Base-by-base conservation (phyloP, 768 basidiomycete species). In the Russula compacta region DNA sequence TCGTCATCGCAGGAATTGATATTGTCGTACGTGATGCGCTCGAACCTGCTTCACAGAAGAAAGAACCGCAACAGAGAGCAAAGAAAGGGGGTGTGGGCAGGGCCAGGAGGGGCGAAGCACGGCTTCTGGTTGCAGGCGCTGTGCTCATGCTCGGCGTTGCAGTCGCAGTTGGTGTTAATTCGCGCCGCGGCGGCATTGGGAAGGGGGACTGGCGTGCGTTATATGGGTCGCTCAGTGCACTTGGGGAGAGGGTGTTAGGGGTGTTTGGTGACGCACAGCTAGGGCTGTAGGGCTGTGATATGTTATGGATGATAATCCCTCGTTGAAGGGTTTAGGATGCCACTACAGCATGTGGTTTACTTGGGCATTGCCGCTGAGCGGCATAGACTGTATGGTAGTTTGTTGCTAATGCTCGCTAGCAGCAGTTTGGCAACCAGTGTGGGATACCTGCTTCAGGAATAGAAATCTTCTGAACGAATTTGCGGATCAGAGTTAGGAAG, bases 141-240 rank as follows among this genome's bases (percentile, higher is more conserved):
- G 79, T 89, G 35, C 69, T 90, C 32, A 81, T 86, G 12, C 74
- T 90, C 6, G 86, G 86, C 12, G 80, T 88, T 21, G 87, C 86
- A 9, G 75, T 91, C 69, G 86, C 85, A 3, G 83, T 82, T 38
- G 65, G 69, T 24, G 43, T 66, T 29, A 52, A 47, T 42, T 56
- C 55, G 38, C 39, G 19, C 29, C 47, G 32, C 12, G 56, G 60
- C 42, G 58, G 68, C 17, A 14, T 48, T 21, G 35, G 35, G 50
- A 35, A 35, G 35, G 24, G 32, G 5, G 46, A 56, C 7, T 49
- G 51, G 49, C 47, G 59, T 36, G 47, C 55, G 24, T 17, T 64
- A 40, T 36, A 64, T 21, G 59, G 51, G 35, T 29, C 15, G 6
- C 9, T 66, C 4, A 53, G 56, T 12, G 63, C 46, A 2, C 8